Evolutionary conservation across 768 basidiomycete species (phyloP).

Genomic region (Termitomyces sp.): DNA sequence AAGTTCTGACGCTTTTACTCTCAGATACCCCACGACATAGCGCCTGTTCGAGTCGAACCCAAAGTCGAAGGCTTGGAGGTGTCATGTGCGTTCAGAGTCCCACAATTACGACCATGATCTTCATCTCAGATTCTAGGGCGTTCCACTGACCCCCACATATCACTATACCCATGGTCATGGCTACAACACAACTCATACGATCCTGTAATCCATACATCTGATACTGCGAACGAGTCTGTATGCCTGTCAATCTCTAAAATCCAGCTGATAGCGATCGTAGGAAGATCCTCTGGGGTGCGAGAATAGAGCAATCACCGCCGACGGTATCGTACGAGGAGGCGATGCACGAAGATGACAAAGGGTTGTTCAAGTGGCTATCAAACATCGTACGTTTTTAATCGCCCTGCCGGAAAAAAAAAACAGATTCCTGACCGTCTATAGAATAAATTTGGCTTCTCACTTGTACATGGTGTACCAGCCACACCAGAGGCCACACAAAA

Average conservation of each 20-base stretch:
- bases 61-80: slow-evolving; percentile 68
- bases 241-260: background rate
- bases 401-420: background rate
- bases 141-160: slow-evolving; percentile 63
- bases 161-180: slow-evolving; percentile 88
- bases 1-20: background rate
- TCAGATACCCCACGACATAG: slow-evolving; percentile 77
- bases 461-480: slow-evolving; percentile 76
- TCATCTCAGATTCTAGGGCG: slow-evolving; percentile 41
- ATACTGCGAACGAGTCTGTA: slow-evolving; percentile 43
- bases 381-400: slow-evolving; percentile 60
- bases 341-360: slow-evolving; percentile 63
- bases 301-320: slow-evolving; percentile 74
- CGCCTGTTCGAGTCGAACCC: slow-evolving; percentile 56
- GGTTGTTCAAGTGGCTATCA: slow-evolving; percentile 77
- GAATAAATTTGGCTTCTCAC: slow-evolving; percentile 89
- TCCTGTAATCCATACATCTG: slow-evolving; percentile 45
- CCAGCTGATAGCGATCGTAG: slow-evolving; percentile 27
- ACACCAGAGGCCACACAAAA: slow-evolving; percentile 84
- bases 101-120: background rate
- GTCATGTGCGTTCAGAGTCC: slow-evolving; percentile 52
- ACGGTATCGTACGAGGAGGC: slow-evolving; percentile 69
- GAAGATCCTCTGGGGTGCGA: slow-evolving; percentile 80
- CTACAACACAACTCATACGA: slow-evolving; percentile 78
- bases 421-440: slow-evolving; percentile 27